Evolutionary conservation across 2,329 filamentous ascomycete genomes (phyloP), one percentile per base, ranked within the genome.

Genomic region (Leptographium radiaticola): DNA sequence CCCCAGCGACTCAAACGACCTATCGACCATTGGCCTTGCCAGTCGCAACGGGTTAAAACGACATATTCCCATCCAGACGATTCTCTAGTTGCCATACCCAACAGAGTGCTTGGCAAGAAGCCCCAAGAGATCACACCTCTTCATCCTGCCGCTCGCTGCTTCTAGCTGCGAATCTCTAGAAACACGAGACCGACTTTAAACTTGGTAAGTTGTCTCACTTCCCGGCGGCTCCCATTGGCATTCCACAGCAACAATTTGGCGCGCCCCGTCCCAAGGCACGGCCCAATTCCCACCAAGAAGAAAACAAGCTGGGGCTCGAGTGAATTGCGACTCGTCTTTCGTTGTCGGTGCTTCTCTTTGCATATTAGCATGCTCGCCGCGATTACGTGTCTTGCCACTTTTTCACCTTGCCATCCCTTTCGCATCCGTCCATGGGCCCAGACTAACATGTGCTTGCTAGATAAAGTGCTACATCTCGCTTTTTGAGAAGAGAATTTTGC

Each of bases 71-170:
- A 42, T 30, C 20, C 16, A 40, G 30, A 52, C 56, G 36, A 49
- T 49, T 31, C 12, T 31, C 18, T 38, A 30, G 13, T 8, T 10
- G 18, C 15, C 31, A 30, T 49, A 30, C 20, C 18, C 20, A 39
- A 9, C 47, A 30, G 34, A 49, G 34, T 11, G 33, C 47, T 25
- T 49, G 47, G 47, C 47, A 39, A 30, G 33, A 25, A 42, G 30
- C 33, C 25, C 7, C 16, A 25, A 50, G 43, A 8, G 20, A 50
- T 9, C 34, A 31, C 8, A 34, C 31, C 36, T 7, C 20, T 49
- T 12, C 36, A n/a, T 18, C 31, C 49, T 18, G 57, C 55, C 57
- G 57, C 57, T 58, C 57, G 57, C 55, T 54, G 55, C 57, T 44
- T 55, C 49, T 48, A 53, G 57, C 39, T 53, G 57, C 55, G 57